Evolutionary conservation across 169 alveolate genomes (phyloP).

Genomic region (Plasmodium vivax): DNA sequence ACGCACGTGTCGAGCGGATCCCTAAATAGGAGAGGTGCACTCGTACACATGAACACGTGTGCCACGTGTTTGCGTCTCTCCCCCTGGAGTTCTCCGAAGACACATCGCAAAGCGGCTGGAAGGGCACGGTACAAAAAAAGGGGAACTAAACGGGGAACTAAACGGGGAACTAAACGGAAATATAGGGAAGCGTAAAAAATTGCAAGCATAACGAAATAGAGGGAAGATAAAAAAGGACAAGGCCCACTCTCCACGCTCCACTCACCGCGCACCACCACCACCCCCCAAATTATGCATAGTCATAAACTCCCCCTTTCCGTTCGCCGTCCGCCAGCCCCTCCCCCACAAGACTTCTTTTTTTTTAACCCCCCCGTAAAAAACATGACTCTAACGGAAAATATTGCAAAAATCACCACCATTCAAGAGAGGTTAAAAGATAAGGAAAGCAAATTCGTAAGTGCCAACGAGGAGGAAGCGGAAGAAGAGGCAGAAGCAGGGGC

Average conservation of each 20-base stretch:
- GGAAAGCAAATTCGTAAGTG: constrained; percentile 4
- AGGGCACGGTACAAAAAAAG: neutral
- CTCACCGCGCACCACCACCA: neutral
- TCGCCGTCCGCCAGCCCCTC: too few relatives aligned
- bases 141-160: neutral
- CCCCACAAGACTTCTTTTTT: neutral
- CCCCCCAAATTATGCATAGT: neutral
- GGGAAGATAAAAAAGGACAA: neutral
- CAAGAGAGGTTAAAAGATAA: constrained; percentile 62
- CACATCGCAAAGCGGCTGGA: neutral
- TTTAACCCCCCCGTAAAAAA: neutral
- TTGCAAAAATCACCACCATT: constrained; percentile 28
- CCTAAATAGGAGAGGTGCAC: neutral
- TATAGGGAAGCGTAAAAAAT: neutral
- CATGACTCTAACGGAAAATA: constrained; percentile 28
- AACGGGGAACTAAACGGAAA: neutral
- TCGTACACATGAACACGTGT: neutral
- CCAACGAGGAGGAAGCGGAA: constrained; percentile 5
- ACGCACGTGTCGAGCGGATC: neutral
- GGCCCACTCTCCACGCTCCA: neutral
- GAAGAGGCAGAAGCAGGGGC: neutral
- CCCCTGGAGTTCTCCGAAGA: neutral
- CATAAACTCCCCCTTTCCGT: neutral
- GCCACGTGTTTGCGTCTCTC: neutral
- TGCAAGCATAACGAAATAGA: neutral